Percentiles rank a stretch among this genome's conserved stretches.
These are phyloP conservation scores for Hemileccinum rubropunctum DNA, from an alignment of 768 basidiomycete genomes.

Conservation along the genomic window DNA sequence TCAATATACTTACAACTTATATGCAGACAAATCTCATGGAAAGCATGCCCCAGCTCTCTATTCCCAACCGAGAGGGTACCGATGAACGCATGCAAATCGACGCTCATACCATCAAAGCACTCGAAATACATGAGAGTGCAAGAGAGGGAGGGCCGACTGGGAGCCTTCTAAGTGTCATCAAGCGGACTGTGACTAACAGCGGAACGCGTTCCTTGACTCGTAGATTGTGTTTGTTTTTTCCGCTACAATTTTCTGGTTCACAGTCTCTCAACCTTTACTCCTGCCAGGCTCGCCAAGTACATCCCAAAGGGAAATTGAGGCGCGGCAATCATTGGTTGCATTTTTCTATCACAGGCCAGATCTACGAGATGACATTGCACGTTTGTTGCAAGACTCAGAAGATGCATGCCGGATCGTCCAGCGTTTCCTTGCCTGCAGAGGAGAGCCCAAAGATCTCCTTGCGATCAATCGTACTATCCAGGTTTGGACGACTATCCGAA, in stretches of 20 bases:
- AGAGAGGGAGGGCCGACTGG: slow-evolving; percentile 73
- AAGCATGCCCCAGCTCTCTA: slow-evolving; percentile 64
- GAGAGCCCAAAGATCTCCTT: slow-evolving; percentile 62
- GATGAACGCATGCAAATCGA: slow-evolving; percentile 82
- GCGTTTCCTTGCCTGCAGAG: slow-evolving; percentile 67
- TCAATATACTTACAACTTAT: slow-evolving; percentile 61
- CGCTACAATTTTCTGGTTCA: background rate
- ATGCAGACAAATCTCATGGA: slow-evolving; percentile 70
- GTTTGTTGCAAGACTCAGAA: slow-evolving; percentile 53
- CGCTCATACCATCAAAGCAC: slow-evolving; percentile 82
- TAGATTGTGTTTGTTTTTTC: slow-evolving; percentile 64
- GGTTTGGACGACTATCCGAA: slow-evolving; percentile 53
- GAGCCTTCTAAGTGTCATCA: slow-evolving; percentile 70
- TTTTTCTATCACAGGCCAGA: slow-evolving; percentile 62
- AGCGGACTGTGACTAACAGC: slow-evolving; percentile 73
- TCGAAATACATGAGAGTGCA: slow-evolving; percentile 77
- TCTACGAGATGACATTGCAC: slow-evolving; percentile 61
- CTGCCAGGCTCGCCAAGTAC: slow-evolving; percentile 79
- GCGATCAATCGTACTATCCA: slow-evolving; percentile 61
- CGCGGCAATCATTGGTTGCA: slow-evolving; percentile 74
- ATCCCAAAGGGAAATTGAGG: slow-evolving; percentile 65
- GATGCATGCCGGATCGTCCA: slow-evolving; percentile 78
- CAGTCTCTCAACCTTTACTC: slow-evolving; percentile 14
- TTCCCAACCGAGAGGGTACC: slow-evolving; percentile 54
- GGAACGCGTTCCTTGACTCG: slow-evolving; percentile 73